Base-by-base conservation (phyloP, 2,329 filamentous ascomycete genomes). In the Claviceps cyperi region DNA sequence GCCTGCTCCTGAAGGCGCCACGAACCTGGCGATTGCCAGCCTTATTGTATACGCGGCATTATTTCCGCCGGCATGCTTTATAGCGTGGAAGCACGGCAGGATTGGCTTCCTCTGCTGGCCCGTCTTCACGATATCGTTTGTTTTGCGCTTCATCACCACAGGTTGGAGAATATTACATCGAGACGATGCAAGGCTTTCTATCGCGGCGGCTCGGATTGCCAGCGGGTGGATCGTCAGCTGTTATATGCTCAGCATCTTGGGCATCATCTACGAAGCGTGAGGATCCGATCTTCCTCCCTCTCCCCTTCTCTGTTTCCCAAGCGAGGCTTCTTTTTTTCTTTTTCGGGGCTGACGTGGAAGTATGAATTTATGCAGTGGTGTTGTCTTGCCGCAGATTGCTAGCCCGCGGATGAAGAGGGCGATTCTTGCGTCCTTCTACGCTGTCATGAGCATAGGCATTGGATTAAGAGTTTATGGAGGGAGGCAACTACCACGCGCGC, bases 21-120 rank as follows among this genome's bases (percentile, higher is more conserved):
- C 35, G 4, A 9, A 48, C 21, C 46, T 48, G 19, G 37, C 46
- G 9, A 48, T 48, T 40, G 37, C 46, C 8, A 41, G 35, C 37
- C 21, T 41, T 15, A n/a, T 40, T 7, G 11, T 48, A 6, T 24
- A 48, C 24, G 22, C 37, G 5, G 1, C 35, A 6, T 21, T 48
- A 35, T 48, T 48, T n/a, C 46, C 46, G 17, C 22, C 21, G 19
- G 21, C 22, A 35, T 41, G 36, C 19, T 41, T 19, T n/a, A 41
- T 48, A 36, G 46, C 46, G 37, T 48, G 46, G 46, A 48, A 48
- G 19, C 46, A 48, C 17, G 46, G 37, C 37, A 48, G n/a, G 35
- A 5, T 8, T 17, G 46, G 46, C 11, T 7, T 32, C 6, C 2
- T 19, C 24, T 32, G 46, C 22, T 48, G 46, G 46, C 46, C 46